These are phyloP conservation scores for Secale cereale DNA, from an alignment of 176 grass and related monocot species.

Conservation along the genomic window DNA sequence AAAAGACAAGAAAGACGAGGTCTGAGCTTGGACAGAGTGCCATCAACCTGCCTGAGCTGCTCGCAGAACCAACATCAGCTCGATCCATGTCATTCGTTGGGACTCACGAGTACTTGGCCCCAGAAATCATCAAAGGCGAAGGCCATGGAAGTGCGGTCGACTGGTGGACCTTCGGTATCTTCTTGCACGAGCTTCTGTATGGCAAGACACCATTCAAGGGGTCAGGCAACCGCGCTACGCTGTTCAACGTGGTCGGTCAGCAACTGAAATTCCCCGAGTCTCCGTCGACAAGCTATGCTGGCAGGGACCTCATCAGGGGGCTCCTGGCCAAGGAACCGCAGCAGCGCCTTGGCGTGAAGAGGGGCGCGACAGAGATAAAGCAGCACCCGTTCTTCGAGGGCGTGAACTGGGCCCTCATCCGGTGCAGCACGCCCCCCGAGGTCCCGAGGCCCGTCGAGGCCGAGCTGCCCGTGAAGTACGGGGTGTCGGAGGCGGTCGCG, in stretches of 20 bases:
- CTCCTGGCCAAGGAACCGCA: slow-evolving; percentile 92
- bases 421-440: slow-evolving; percentile 83
- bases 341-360: slow-evolving; percentile 80
- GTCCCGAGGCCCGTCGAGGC: slow-evolving; percentile 70
- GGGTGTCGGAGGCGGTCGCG: slow-evolving; percentile 40
- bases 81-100: slow-evolving; percentile 96
- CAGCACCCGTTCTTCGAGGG: slow-evolving; percentile 91
- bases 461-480: slow-evolving; percentile 56
- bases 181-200: slow-evolving; percentile 78
- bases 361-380: slow-evolving; percentile 92
- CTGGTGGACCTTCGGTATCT: slow-evolving; percentile 98
- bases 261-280: slow-evolving; percentile 82
- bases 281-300: slow-evolving; percentile 64
- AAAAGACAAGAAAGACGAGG: slow-evolving; percentile 58
- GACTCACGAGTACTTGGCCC: slow-evolving; percentile 88
- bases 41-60: slow-evolving; percentile 59
- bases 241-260: slow-evolving; percentile 94
- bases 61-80: slow-evolving; percentile 77
- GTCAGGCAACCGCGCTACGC: slow-evolving; percentile 76
- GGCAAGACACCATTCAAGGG: slow-evolving; percentile 99
- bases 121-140: slow-evolving; percentile 95
- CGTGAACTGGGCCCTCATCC: slow-evolving; percentile 96
- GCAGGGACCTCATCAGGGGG: slow-evolving; percentile 81
- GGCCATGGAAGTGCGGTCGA: slow-evolving; percentile 95
- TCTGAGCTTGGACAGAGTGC: slow-evolving; percentile 45